A percentile compares a stretch with the other conserved stretches of the same genome.
phyloP scores from a whole-genome alignment of 202 grass and related monocot species.

The Eragrostis tef region DNA sequence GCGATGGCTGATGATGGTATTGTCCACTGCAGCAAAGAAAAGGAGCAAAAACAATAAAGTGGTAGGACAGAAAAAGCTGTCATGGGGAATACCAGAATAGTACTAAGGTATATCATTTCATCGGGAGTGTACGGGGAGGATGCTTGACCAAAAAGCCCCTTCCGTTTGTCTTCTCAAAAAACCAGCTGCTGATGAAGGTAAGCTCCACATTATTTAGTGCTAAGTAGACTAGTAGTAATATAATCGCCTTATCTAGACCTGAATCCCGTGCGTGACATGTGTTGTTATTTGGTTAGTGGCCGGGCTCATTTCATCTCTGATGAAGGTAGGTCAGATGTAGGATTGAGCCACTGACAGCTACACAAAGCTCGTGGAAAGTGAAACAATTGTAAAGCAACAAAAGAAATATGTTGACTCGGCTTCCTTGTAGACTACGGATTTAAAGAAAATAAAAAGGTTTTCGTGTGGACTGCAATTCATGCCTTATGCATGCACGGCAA shows the following conservation, averaged over 20 bases:
- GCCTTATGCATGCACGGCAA: background rate
- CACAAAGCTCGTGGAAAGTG: background rate
- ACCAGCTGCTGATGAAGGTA: background rate
- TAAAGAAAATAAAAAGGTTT: too few species aligned
- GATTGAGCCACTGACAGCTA: background rate
- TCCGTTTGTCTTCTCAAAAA: background rate
- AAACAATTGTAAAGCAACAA: background rate
- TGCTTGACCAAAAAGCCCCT: slow-evolving; percentile 13
- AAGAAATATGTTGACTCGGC: too few species aligned
- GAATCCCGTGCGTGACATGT: background rate
- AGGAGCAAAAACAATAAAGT: slow-evolving; percentile 18
- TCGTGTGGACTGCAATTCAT: too few species aligned
- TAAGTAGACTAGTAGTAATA: background rate
- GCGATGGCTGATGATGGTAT: slow-evolving; percentile 24
- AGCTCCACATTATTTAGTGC: too few species aligned
- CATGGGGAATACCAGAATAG: slow-evolving; percentile 30
- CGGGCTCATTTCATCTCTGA: background rate
- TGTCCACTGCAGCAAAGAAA: slow-evolving; percentile 24
- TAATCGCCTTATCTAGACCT: background rate
- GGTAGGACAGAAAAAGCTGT: slow-evolving; percentile 30
- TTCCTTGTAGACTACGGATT: too few species aligned
- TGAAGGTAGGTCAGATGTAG: background rate
- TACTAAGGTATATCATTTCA: background rate
- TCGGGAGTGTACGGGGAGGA: background rate
- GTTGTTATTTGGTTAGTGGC: slow-evolving; percentile 7